Evolutionary conservation across 2,329 filamentous ascomycete genomes (phyloP).

Genomic region (Diaporthe aspalathi): DNA sequence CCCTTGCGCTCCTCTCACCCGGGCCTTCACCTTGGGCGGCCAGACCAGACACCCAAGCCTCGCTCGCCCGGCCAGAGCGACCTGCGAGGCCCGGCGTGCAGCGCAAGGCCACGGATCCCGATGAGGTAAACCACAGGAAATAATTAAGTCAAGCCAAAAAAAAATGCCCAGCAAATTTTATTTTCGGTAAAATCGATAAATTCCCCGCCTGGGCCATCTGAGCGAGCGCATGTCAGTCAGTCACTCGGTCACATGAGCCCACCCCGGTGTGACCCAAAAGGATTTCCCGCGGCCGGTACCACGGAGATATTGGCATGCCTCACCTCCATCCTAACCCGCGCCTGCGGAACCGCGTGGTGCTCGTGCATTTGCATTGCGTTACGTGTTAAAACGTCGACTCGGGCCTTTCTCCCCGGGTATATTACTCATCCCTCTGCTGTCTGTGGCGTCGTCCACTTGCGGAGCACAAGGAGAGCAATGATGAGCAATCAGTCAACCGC

Average conservation of each 20-base stretch:
- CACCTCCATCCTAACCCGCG: neutral
- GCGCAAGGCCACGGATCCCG: too few species aligned
- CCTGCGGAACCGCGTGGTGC: conserved; percentile 6
- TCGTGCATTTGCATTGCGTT: too few species aligned
- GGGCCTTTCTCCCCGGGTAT: neutral
- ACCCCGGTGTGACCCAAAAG: conserved; percentile 26
- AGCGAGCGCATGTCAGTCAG: neutral
- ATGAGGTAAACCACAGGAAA: neutral
- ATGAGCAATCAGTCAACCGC: conserved; percentile 18
- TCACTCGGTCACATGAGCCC: neutral
- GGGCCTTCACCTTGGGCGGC: neutral
- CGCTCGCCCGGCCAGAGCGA: conserved; percentile 20
- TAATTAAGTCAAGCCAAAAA: neutral
- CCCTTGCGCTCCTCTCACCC: neutral
- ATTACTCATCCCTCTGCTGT: neutral
- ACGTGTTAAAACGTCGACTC: neutral
- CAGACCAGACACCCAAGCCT: conserved; percentile 10
- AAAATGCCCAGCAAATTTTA: neutral
- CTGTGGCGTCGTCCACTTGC: neutral
- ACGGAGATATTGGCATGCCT: conserved; percentile 11
- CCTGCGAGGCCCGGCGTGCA: neutral
- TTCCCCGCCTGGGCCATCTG: neutral
- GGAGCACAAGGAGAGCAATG: neutral
- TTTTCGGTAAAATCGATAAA: conserved; percentile 30
- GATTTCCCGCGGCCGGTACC: conserved; percentile 11